These are phyloP conservation scores for Chaetomium cochliodes DNA, from an alignment of 495 filamentous ascomycete genomes.

Conservation along the genomic window DNA sequence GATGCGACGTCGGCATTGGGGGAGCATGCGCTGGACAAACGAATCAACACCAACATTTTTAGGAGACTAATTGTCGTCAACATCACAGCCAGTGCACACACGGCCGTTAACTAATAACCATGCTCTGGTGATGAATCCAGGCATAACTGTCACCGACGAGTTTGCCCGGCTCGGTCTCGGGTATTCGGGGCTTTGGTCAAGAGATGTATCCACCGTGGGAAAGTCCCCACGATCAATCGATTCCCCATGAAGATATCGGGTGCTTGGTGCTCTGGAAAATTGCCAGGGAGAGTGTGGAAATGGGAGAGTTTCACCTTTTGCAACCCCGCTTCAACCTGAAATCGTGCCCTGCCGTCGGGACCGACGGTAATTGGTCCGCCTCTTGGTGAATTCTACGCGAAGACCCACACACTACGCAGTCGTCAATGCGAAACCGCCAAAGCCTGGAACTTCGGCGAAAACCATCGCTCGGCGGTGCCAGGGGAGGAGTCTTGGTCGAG, in stretches of 20 bases:
- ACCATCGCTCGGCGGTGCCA: background rate
- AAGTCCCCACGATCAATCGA: too few relatives aligned
- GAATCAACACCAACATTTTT: too few relatives aligned
- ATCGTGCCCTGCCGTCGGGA: slow-evolving; percentile 14
- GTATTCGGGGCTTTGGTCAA: too few relatives aligned
- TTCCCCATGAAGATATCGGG: too few relatives aligned
- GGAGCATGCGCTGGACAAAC: background rate
- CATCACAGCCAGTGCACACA: too few relatives aligned
- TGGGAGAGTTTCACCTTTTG: slow-evolving; percentile 13
- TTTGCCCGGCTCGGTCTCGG: too few relatives aligned
- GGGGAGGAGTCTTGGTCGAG: background rate
- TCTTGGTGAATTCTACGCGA: background rate
- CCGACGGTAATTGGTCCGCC: slow-evolving; percentile 21
- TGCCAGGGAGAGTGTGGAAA: slow-evolving; percentile 5
- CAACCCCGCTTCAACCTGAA: slow-evolving; percentile 12
- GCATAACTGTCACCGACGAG: too few relatives aligned
- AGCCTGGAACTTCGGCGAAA: background rate
- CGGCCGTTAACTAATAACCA: too few relatives aligned
- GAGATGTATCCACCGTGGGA: too few relatives aligned
- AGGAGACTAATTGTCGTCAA: too few relatives aligned
- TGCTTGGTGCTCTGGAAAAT: background rate
- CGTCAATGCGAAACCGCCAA: slow-evolving; percentile 2
- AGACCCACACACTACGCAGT: background rate
- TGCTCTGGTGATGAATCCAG: too few relatives aligned
- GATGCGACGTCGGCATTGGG: background rate